Base-by-base conservation (phyloP, 1,284 basidiomycete species). In the Malassezia obtusa region DNA sequence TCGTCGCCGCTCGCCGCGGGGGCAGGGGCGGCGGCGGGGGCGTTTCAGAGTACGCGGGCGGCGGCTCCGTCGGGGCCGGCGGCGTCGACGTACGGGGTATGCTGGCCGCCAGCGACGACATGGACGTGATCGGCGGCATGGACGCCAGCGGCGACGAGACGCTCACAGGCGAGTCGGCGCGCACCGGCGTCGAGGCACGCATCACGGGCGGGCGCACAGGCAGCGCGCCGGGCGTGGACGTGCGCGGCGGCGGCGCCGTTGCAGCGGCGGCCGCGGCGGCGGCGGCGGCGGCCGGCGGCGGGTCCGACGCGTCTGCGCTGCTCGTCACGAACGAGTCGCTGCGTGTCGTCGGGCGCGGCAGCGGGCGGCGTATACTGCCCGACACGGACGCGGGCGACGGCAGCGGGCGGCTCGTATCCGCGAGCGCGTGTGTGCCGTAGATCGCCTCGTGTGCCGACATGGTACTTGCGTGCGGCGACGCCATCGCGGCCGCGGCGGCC, bases 391-490 rank as follows among this genome's bases (percentile, higher is more conserved):
- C 10, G n/a, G 44, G 44, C 30, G 19, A 45, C 21, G 44, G 44
- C 6, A 45, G 35, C 5, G 44, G 44, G 15, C 44, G 44, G 17
- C 30, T 6, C 3, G 12, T 12, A 11, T 15, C 33, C 15, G 21
- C 4, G 10, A 33, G 21, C 6, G n/a, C 21, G 17, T 11, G 2
- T 6, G 8, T 19, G 32, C 45, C 45, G 21, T 47, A 47, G 28
- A 47, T 47, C 4, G 35, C 45, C 28, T 47, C 45, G 26, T 47
- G 45, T 11, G 45, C 45, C 11, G 45, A 32, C 17, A 47, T 15
- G 10, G 36, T 19, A 6, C 22, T 9, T 12, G 21, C 24, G 45
- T 47, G 22, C 14, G 35, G 30, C 28, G 24, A 17, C 22, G 26
- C 15, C 6, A 26, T 25, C 14, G 28, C 43, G 14, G 24, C 28